Conservation (phyloP, 805 yeast species). For the Cyberlindnera maritima region DNA sequence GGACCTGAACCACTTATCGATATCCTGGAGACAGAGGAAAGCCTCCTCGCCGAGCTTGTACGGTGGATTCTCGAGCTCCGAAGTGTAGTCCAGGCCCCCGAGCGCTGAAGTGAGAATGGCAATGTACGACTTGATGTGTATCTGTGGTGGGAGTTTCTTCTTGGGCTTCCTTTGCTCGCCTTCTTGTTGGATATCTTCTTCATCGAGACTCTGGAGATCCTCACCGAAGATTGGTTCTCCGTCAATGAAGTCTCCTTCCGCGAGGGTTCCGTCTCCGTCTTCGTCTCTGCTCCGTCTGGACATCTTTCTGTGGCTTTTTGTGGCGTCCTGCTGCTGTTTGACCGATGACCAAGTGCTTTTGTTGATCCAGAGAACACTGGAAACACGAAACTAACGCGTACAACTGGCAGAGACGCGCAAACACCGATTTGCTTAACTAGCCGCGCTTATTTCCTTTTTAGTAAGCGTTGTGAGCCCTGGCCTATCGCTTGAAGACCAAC, state of each 20-base stretch:
- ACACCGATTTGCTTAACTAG: too few species aligned
- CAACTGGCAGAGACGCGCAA: neutral
- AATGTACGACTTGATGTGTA: conserved; percentile 58
- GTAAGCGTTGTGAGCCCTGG: neutral
- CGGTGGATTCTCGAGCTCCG: conserved; percentile 43
- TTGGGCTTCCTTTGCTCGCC: neutral
- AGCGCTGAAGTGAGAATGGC: conserved; percentile 81
- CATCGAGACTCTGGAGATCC: conserved; percentile 5
- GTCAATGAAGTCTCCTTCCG: conserved; percentile 11
- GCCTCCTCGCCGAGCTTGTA: conserved; percentile 90
- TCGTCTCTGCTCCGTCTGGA: neutral
- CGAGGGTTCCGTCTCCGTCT: conserved; percentile 1
- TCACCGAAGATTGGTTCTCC: conserved; percentile 17
- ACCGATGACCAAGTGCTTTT: too few species aligned
- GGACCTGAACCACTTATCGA: conserved; percentile 81
- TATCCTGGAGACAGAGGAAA: conserved; percentile 65
- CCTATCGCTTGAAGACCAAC: too few species aligned
- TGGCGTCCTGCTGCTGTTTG: too few species aligned
- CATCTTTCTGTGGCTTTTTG: neutral
- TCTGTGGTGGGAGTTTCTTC: conserved; percentile 11
- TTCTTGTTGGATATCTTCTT: conserved; percentile 1
- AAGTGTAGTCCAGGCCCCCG: conserved; percentile 81
- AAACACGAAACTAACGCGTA: neutral
- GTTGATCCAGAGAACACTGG: too few species aligned
- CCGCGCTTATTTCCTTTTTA: neutral